These are phyloP conservation scores for Ceratocystis albifundus DNA, from an alignment of 2,329 filamentous ascomycete genomes.

Conservation along the genomic window DNA sequence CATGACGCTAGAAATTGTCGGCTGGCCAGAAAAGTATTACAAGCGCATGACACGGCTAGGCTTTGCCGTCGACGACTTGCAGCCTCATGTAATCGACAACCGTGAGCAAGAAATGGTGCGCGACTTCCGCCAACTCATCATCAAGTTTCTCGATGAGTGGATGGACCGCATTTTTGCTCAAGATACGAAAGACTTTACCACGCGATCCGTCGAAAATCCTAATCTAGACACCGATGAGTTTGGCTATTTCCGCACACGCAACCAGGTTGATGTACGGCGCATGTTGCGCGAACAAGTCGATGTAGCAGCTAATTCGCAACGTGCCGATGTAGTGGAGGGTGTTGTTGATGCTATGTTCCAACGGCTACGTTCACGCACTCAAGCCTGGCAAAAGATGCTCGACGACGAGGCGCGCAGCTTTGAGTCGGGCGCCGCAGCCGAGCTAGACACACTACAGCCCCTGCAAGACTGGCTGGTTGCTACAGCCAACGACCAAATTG, in stretches of 20 bases:
- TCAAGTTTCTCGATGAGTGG: slow-evolving; percentile 93
- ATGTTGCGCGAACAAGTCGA: slow-evolving; percentile 91
- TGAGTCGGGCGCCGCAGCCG: slow-evolving; percentile 41
- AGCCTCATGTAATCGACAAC: slow-evolving; percentile 80
- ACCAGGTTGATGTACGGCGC: slow-evolving; percentile 87
- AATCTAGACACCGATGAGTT: slow-evolving; percentile 80
- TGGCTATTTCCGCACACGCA: slow-evolving; percentile 84
- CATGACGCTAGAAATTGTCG: slow-evolving; percentile 81
- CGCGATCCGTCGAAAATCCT: slow-evolving; percentile 58
- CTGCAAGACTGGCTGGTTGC: slow-evolving; percentile 94
- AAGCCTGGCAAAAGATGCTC: slow-evolving; percentile 75
- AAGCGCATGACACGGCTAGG: slow-evolving; percentile 88
- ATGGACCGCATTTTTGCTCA: slow-evolving; percentile 82
- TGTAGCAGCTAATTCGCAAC: slow-evolving; percentile 71
- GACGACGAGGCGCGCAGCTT: slow-evolving; percentile 74
- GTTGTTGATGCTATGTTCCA: slow-evolving; percentile 94
- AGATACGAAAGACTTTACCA: slow-evolving; percentile 69
- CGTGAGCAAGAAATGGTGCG: slow-evolving; percentile 81
- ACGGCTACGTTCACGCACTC: slow-evolving; percentile 69
- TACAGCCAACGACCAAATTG: slow-evolving; percentile 96
- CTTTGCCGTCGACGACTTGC: slow-evolving; percentile 61
- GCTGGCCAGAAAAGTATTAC: slow-evolving; percentile 95
- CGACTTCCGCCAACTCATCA: slow-evolving; percentile 90
- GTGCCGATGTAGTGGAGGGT: slow-evolving; percentile 83
- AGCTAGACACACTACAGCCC: slow-evolving; percentile 59